These are phyloP conservation scores for Chrysanthemum makinoi DNA, from an alignment of 129 eudicot genomes.

Conservation along the genomic window DNA sequence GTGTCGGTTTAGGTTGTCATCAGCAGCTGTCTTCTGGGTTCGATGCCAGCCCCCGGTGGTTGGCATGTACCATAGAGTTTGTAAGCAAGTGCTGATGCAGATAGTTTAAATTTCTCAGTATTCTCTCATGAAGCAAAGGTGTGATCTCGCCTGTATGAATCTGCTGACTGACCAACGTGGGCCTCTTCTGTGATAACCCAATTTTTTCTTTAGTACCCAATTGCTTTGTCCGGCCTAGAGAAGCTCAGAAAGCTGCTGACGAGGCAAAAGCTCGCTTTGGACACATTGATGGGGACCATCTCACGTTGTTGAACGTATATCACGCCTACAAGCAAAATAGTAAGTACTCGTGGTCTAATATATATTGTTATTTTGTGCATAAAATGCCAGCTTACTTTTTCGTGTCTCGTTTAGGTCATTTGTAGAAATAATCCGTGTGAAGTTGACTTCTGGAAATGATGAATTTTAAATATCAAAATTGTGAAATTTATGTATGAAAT, in stretches of 20 bases:
- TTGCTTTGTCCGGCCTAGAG: conserved; percentile 99
- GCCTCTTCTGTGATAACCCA: conserved; percentile 97
- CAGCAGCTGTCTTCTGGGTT: conserved; percentile 80
- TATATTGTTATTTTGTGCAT: not conserved
- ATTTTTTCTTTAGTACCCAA: conserved; percentile 99
- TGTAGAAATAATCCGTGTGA: too few species aligned
- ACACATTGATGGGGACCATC: conserved; percentile 97
- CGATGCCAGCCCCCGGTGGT: conserved; percentile 57
- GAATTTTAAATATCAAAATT: too few species aligned
- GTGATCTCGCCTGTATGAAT: conserved; percentile 88
- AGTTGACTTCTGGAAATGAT: too few species aligned
- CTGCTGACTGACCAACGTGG: conserved; percentile 96
- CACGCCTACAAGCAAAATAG: conserved; percentile 97
- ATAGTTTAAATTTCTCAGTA: conserved; percentile 99
- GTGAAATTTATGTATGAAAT: too few species aligned
- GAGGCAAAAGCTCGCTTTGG: conserved; percentile 99
- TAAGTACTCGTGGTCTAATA: conserved; percentile 37
- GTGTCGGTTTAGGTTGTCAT: conserved; percentile 61
- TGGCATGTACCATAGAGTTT: conserved; percentile 90
- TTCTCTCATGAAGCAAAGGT: conserved; percentile 95
- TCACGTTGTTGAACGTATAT: conserved; percentile 86
- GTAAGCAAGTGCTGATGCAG: conserved; percentile 98
- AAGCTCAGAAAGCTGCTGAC: conserved; percentile 99
- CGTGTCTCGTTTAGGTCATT: too few species aligned
- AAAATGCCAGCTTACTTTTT: too few species aligned